phyloP scores from a whole-genome alignment of 2,329 filamentous ascomycete species.

The Microthyrium microscopicum region DNA sequence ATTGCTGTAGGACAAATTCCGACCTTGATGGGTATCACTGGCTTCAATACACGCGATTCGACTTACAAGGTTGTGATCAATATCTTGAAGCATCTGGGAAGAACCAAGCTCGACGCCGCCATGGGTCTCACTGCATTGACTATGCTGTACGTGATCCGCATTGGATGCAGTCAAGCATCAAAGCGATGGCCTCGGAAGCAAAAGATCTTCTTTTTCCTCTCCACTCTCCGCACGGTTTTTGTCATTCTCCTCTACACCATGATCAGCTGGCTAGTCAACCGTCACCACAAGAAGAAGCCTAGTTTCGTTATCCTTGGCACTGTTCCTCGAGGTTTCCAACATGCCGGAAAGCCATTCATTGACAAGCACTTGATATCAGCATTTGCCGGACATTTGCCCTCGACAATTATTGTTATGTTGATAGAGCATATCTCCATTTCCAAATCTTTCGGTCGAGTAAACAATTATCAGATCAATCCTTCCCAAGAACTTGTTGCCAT shows the following conservation, averaged over 20 bases:
- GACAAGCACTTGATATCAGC: constrained; percentile 47
- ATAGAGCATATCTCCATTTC: constrained; percentile 96
- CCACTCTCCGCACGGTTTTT: constrained; percentile 77
- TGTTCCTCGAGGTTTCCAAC: constrained; percentile 75
- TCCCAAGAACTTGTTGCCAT: constrained; percentile 95
- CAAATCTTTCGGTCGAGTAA: constrained; percentile 89
- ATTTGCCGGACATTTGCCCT: constrained; percentile 60
- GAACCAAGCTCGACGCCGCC: constrained; percentile 59
- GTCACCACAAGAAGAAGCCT: constrained; percentile 41
- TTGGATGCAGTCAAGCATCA: constrained; percentile 44
- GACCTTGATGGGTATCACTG: constrained; percentile 58
- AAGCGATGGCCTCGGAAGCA: constrained; percentile 51
- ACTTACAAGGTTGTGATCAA: constrained; percentile 77
- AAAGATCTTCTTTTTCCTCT: constrained; percentile 76
- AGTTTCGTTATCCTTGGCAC: constrained; percentile 56
- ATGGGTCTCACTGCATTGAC: constrained; percentile 72
- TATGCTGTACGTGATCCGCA: constrained; percentile 55
- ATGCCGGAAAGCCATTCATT: constrained; percentile 57
- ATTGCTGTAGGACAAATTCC: constrained; percentile 74
- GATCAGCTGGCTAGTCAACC: constrained; percentile 75
- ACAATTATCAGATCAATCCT: constrained; percentile 90
- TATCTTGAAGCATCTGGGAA: constrained; percentile 53
- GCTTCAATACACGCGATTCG: constrained; percentile 55
- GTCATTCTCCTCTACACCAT: constrained; percentile 85
- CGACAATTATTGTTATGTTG: constrained; percentile 79